These are phyloP conservation scores for Aegilops bicornis DNA, from an alignment of 176 grass and related monocot genomes.

Conservation along the genomic window DNA sequence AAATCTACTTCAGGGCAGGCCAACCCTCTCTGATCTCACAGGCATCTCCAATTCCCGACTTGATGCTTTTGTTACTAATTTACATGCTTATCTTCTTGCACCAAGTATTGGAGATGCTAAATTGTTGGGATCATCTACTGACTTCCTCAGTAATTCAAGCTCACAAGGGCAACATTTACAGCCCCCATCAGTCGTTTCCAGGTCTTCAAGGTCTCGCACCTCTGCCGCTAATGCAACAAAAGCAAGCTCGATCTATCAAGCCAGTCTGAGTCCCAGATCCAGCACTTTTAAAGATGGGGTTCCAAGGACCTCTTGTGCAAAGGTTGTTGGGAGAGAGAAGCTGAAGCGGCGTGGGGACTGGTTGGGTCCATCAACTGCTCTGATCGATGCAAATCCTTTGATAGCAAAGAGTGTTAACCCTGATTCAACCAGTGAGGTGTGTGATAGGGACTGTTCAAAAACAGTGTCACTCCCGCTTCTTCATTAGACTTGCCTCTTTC, in stretches of 20 bases:
- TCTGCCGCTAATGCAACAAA: slow-evolving; percentile 36
- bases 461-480: slow-evolving; percentile 27
- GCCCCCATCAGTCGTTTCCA: slow-evolving; percentile 36
- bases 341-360: slow-evolving; percentile 44
- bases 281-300: slow-evolving; percentile 79
- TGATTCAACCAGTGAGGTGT: slow-evolving; percentile 10
- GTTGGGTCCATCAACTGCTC: slow-evolving; percentile 16
- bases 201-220: slow-evolving; percentile 37
- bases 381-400: slow-evolving; percentile 23
- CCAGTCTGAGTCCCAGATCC: slow-evolving; percentile 68
- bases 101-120: slow-evolving; percentile 65
- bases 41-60: slow-evolving; percentile 77
- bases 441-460: slow-evolving; percentile 33
- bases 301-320: slow-evolving; percentile 43
- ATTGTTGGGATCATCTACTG: slow-evolving; percentile 36
- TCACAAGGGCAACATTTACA: slow-evolving; percentile 42
- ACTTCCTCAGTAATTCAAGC: slow-evolving; percentile 17
- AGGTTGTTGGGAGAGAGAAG: slow-evolving; percentile 54
- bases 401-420: not conserved
- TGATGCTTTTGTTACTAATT: slow-evolving; percentile 71
- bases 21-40: slow-evolving; percentile 75
- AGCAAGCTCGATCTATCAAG: slow-evolving; percentile 42
- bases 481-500: slow-evolving; percentile 52
- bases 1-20: slow-evolving; percentile 70
- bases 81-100: slow-evolving; percentile 71